Percentiles rank a stretch among this genome's conserved stretches.
These are phyloP conservation scores for Aegilops tauschii DNA, from an alignment of 176 grass and related monocot species.

Conservation along the genomic window DNA sequence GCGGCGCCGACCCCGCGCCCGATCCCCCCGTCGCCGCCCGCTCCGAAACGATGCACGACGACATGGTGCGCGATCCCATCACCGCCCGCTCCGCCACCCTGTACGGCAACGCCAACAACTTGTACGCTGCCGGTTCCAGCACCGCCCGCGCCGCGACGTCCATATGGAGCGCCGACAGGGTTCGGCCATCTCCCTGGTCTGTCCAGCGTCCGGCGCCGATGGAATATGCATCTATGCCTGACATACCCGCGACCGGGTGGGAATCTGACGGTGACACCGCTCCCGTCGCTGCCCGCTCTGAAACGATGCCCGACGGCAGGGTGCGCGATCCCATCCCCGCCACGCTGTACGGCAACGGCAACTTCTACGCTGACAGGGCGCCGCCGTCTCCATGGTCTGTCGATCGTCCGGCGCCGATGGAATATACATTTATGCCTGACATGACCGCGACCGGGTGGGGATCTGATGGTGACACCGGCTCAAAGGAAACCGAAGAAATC, in stretches of 20 bases:
- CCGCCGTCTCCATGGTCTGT: background rate
- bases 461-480: background rate
- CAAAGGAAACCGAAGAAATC: background rate
- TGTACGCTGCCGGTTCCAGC: conserved; percentile 1
- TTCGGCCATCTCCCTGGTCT: background rate
- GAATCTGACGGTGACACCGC: background rate
- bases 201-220: background rate
- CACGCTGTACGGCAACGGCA: conserved; percentile 20
- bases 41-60: background rate
- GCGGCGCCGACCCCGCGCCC: background rate
- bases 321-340: conserved; percentile 35
- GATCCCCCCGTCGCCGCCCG: background rate
- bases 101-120: conserved; percentile 26
- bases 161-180: background rate
- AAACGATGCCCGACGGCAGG: background rate
- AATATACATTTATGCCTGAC: background rate
- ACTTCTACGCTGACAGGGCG: conserved; percentile 9
- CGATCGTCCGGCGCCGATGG: background rate
- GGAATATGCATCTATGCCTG: background rate
- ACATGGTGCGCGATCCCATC: conserved; percentile 19
- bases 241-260: background rate
- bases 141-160: background rate
- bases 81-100: conserved; percentile 26
- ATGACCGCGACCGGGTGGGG: background rate
- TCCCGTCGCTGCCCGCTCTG: background rate